A percentile compares a stretch with the other conserved stretches of the same genome.
phyloP scores from a whole-genome alignment of 257 asterid species.

The Nemophila menziesii region DNA sequence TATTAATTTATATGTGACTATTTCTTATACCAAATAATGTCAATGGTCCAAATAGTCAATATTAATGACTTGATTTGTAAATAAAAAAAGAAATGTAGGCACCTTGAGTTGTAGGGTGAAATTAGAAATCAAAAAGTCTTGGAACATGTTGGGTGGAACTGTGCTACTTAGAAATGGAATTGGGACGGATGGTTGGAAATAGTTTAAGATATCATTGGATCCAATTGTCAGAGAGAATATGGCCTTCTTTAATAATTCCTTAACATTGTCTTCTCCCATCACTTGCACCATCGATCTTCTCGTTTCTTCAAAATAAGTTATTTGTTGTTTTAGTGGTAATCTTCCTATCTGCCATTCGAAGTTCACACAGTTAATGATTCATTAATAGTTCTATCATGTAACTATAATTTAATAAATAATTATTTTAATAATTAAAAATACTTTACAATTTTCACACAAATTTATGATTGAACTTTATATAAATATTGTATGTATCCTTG shows the following conservation, averaged over 20 bases:
- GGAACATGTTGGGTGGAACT: conserved; percentile 24
- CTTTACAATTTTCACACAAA: too few relatives aligned
- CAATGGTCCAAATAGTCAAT: too few relatives aligned
- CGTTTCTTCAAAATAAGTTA: conserved; percentile 30
- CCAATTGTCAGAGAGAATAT: conserved; percentile 42
- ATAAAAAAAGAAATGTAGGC: not conserved
- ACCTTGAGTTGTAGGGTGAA: conserved; percentile 43
- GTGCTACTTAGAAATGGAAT: conserved; percentile 15
- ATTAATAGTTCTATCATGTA: too few relatives aligned
- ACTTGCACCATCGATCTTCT: conserved; percentile 26
- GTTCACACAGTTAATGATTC: not conserved
- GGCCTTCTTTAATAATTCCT: conserved; percentile 20
- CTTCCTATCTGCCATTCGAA: conserved; percentile 31
- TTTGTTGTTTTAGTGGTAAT: conserved; percentile 32
- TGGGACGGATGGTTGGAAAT: conserved; percentile 30
- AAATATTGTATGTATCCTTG: too few relatives aligned
- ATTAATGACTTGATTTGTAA: not conserved
- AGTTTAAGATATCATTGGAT: conserved; percentile 40
- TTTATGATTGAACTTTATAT: too few relatives aligned
- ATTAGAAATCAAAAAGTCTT: conserved; percentile 35
- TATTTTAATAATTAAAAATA: too few relatives aligned
- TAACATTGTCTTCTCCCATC: conserved; percentile 31
- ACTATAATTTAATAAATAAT: too few relatives aligned
- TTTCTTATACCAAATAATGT: too few relatives aligned
- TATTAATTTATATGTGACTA: too few relatives aligned